Base-by-base conservation (phyloP, 306 rosid species). In the Cicer chorassanicum region DNA sequence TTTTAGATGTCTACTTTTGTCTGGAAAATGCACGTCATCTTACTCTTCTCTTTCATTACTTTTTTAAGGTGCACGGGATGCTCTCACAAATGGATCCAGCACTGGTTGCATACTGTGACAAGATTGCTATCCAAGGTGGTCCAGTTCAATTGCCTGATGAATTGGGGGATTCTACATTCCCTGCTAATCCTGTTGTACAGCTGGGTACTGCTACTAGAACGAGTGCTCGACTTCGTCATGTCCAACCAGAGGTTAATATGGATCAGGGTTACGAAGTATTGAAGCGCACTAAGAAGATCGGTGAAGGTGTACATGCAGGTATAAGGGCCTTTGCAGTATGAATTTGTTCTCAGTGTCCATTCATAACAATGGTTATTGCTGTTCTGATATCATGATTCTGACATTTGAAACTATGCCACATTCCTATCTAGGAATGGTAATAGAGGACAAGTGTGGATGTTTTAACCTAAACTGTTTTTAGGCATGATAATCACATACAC, bases 31-130 rank as follows among this genome's bases (percentile, higher is more conserved):
- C 15, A 43, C 36, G 41, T 72, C 40, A 61, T 50, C 74, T 61
- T 73, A 38, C 73, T 63, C 72, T 3, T 65, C 1, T 68, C n/a
- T 43, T 50, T 51, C 39, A 5, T 51, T 13, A 4, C 62, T 57
- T 60, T 68, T 60, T 67, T 46, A 81, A 91, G 98, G 98, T 94
- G 75, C 88, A 91, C 9, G 98, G 98, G 50, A 94, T 94, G 98
- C 89, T 94, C 65, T 83, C 98, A 53, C 98, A 94, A 83, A 94
- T 94, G 96, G 98, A 94, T 82, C 97, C 93, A 40, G 97, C 97
- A 11, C 85, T 94, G 77, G 82, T 83, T 79, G 89, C 89, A 65
- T 89, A 78, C 76, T 94, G 98, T 54, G 98, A 94, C 78, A 91
- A 91, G 89, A 87, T 94, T 80, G 88, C 88, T 68, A 84, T 87